These are phyloP conservation scores for Primulina huaijiensis DNA, from an alignment of 257 asterid species.

Conservation along the genomic window DNA sequence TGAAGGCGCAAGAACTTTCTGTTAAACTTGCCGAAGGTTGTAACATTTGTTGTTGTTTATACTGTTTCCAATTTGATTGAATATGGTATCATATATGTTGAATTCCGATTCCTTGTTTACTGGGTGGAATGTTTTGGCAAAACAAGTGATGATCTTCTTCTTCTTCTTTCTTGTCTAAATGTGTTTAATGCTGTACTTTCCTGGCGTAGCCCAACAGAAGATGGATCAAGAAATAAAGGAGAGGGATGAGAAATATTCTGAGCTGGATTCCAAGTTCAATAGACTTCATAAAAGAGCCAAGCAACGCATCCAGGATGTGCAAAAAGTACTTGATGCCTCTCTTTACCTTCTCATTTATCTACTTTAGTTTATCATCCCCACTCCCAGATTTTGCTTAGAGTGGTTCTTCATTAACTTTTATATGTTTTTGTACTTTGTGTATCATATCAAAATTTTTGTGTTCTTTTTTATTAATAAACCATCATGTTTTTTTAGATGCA, in stretches of 20 bases:
- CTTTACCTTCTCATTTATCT: slow-evolving; percentile 8
- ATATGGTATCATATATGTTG: slow-evolving; percentile 7
- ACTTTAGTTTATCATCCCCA: neutral
- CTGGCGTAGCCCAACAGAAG: slow-evolving; percentile 78
- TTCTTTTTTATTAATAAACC: neutral
- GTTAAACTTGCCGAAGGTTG: slow-evolving; percentile 89
- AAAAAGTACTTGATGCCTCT: slow-evolving; percentile 55
- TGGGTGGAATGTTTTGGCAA: slow-evolving; percentile 13
- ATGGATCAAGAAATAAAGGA: slow-evolving; percentile 84
- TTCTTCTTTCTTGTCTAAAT: slow-evolving; percentile 31
- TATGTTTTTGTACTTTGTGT: slow-evolving; percentile 3
- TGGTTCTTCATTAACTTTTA: slow-evolving; percentile 9
- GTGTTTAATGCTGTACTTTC: slow-evolving; percentile 31
- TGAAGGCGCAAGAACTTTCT: slow-evolving; percentile 66
- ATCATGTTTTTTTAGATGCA: neutral
- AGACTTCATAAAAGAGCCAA: slow-evolving; percentile 99
- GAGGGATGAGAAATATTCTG: slow-evolving; percentile 84
- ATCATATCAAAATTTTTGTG: slow-evolving; percentile 8
- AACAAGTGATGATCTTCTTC: slow-evolving; percentile 6
- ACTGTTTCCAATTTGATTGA: slow-evolving; percentile 16
- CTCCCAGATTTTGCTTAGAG: neutral
- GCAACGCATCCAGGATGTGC: slow-evolving; percentile 98
- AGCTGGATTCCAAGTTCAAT: slow-evolving; percentile 83
- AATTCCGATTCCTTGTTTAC: slow-evolving; percentile 9
- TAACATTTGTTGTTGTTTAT: slow-evolving; percentile 29